These are phyloP conservation scores for Ammopiptanthus mongolicus DNA, from an alignment of 306 rosid genomes.

Conservation along the genomic window DNA sequence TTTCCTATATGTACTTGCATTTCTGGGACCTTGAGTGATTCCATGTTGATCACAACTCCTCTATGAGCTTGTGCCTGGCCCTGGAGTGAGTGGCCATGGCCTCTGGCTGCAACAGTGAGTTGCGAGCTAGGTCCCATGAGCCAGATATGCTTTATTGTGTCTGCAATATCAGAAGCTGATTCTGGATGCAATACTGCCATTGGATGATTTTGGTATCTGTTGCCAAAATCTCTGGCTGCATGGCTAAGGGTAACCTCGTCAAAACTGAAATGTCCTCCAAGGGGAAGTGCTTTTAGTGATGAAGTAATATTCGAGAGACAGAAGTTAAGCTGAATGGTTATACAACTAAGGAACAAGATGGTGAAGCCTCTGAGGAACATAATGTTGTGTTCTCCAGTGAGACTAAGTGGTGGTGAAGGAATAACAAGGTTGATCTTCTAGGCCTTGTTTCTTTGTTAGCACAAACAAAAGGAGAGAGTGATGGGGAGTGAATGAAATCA, in stretches of 20 bases:
- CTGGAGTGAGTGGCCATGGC: conserved; percentile 94
- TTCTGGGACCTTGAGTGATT: conserved; percentile 49
- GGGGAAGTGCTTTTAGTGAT: conserved; percentile 52
- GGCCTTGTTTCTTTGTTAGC: conserved; percentile 22
- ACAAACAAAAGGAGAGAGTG: conserved; percentile 31
- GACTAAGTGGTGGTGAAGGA: too few species aligned
- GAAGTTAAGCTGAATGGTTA: conserved; percentile 42
- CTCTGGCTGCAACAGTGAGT: conserved; percentile 85
- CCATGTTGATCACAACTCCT: conserved; percentile 88
- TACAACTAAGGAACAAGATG: conserved; percentile 49
- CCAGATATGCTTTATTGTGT: conserved; percentile 64
- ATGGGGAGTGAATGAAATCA: conserved; percentile 35
- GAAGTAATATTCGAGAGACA: conserved; percentile 43
- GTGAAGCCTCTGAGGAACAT: conserved; percentile 42
- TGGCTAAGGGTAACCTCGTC: conserved; percentile 51
- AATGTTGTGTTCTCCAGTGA: conserved; percentile 37
- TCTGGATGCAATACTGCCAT: conserved; percentile 72
- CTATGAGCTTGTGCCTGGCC: conserved; percentile 83
- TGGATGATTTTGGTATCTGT: conserved; percentile 63
- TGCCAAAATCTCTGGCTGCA: conserved; percentile 84
- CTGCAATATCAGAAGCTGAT: conserved; percentile 72
- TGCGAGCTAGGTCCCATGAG: conserved; percentile 68
- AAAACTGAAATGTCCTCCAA: conserved; percentile 63
- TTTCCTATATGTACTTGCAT: conserved; percentile 53
- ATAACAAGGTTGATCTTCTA: conserved; percentile 27